phyloP scores from a whole-genome alignment of 805 yeast species.

The Ogataea nitratoaversa region DNA sequence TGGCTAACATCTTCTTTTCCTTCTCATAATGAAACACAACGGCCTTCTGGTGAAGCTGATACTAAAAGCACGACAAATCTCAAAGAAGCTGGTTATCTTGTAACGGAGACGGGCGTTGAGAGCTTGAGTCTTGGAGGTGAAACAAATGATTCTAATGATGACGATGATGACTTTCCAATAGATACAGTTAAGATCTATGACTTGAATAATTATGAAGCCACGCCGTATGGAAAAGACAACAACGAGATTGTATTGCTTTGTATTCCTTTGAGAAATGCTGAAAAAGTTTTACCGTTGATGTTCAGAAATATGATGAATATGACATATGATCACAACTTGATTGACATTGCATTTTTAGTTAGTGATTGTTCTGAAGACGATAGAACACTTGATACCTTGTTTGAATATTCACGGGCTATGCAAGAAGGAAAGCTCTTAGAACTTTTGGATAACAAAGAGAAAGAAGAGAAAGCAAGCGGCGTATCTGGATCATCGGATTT shows the following conservation, averaged over 20 bases:
- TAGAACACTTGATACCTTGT: conserved; percentile 58
- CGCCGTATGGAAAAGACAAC: conserved; percentile 41
- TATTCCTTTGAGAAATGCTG: conserved; percentile 79
- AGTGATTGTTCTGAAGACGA: conserved; percentile 73
- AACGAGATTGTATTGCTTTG: conserved; percentile 66
- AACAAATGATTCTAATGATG: conserved; percentile 1
- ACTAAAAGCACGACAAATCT: not conserved
- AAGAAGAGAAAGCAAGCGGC: conserved; percentile 29
- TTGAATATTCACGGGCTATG: conserved; percentile 60
- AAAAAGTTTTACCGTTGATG: conserved; percentile 71
- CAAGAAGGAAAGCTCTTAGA: conserved; percentile 65
- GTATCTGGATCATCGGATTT: conserved; percentile 56
- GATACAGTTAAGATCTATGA: conserved; percentile 54
- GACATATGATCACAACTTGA: conserved; percentile 75
- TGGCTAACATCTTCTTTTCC: conserved; percentile 4
- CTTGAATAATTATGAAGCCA: conserved; percentile 52
- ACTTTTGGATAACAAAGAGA: conserved; percentile 41
- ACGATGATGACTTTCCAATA: not conserved
- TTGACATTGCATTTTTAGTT: conserved; percentile 77
- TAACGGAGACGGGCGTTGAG: not conserved
- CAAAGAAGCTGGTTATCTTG: not conserved
- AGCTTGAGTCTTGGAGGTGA: conserved; percentile 3
- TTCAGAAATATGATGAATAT: conserved; percentile 82
- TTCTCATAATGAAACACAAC: not conserved
- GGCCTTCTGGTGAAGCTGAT: not conserved